A percentile compares a stretch with the other conserved stretches of the same genome.
phyloP scores from a whole-genome alignment of 257 asterid genomes.

The Solanum tacnaense region DNA sequence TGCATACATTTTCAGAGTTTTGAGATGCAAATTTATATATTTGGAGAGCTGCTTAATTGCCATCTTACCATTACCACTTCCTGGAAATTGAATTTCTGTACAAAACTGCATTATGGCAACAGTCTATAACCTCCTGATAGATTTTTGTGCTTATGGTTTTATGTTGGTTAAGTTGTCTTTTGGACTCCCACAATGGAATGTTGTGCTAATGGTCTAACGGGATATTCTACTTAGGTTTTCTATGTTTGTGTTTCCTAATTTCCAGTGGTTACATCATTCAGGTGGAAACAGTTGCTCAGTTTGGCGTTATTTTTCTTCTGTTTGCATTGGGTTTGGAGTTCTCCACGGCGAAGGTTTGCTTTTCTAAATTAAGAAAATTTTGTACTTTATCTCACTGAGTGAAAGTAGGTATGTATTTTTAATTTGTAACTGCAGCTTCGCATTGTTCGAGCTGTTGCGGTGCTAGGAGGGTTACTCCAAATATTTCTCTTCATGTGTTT shows the following conservation, averaged over 20 bases:
- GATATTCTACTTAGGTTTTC: not conserved
- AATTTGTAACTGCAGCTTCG: constrained; percentile 47
- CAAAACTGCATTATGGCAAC: not conserved
- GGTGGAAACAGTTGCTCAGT: constrained; percentile 90
- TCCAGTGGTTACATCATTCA: constrained; percentile 19
- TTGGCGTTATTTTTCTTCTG: constrained; percentile 85
- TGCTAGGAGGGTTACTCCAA: constrained; percentile 79
- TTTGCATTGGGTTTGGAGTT: constrained; percentile 84
- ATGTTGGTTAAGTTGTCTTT: not conserved
- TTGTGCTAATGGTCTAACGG: not conserved
- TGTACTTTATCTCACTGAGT: not conserved
- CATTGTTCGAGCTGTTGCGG: constrained; percentile 78
- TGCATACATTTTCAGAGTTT: not conserved
- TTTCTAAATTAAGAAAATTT: not conserved
- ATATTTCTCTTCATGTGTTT: constrained; percentile 75
- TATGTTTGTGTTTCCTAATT: not conserved
- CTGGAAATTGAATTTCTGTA: not conserved
- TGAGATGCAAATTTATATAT: not conserved
- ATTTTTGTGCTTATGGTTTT: not conserved
- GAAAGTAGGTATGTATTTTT: not conserved
- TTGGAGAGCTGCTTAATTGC: not conserved
- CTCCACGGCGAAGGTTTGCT: constrained; percentile 59
- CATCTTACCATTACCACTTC: not conserved
- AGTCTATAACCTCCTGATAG: not conserved
- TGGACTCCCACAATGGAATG: not conserved